Conservation (phyloP, 805 yeast species). For the Candida silvatica region DNA sequence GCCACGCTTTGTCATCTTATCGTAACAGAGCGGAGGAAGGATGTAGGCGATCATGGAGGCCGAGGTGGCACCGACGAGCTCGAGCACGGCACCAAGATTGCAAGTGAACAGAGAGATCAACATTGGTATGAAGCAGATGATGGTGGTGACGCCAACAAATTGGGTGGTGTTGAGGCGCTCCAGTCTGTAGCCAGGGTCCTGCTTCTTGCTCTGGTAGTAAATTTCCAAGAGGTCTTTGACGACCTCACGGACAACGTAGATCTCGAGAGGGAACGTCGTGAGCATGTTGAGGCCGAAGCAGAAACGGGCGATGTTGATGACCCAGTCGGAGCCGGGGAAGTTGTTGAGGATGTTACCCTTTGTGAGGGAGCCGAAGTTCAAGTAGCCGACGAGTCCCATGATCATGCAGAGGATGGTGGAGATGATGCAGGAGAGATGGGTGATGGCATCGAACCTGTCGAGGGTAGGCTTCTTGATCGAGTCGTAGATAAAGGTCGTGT, state of each 20-base stretch:
- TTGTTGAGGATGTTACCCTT: constrained; percentile 86
- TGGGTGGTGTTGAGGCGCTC: constrained; percentile 29
- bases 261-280: constrained; percentile 84
- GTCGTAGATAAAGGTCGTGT: constrained; percentile 82
- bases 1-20: constrained; percentile 48
- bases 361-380: constrained; percentile 67
- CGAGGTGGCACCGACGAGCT: constrained; percentile 86
- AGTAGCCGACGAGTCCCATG: constrained; percentile 74
- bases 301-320: constrained; percentile 80
- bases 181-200: constrained; percentile 9
- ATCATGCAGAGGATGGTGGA: constrained; percentile 72
- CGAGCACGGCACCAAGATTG: constrained; percentile 81
- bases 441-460: constrained; percentile 63
- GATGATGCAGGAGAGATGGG: constrained; percentile 76
- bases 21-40: constrained; percentile 77
- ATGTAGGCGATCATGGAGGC: constrained; percentile 92
- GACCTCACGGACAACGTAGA: constrained; percentile 86
- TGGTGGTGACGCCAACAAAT: constrained; percentile 59
- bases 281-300: constrained; percentile 91
- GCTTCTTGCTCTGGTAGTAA: constrained; percentile 11
- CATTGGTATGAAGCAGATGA: constrained; percentile 63
- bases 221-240: constrained; percentile 48
- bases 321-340: constrained; percentile 64
- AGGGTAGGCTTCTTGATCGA: constrained; percentile 72
- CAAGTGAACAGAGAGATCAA: constrained; percentile 71